Base-by-base conservation (phyloP, 106 monocot genomes). In the Hemerocallis citrina region DNA sequence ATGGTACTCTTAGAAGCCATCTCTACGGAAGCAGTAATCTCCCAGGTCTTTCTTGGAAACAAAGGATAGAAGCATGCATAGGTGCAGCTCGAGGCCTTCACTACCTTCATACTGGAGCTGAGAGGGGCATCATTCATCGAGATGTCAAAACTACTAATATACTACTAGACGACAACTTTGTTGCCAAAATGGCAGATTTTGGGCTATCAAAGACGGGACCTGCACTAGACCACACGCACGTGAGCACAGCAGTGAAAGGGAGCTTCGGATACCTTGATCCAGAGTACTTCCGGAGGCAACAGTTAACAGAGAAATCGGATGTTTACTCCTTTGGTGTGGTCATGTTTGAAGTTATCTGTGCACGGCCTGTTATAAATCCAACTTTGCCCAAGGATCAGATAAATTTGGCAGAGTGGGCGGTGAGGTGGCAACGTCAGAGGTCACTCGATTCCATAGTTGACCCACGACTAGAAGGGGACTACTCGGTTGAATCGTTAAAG, bases 281-380 rank as follows among this genome's bases (percentile, higher is more conserved):
- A 1, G 93, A 93, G 65, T 94, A 94, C 71, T 94, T 77, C 32
- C 64, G 93, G 21, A 60, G 82, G 60, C 93, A 94, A 36, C 79
- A 85, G 45, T 65, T 94, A 6, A 94, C 89, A 13, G 74, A 89
- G 39, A 94, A 89, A 50, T 89, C 89, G 4, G 93, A 94, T 68
- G 93, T 94, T 11, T 94, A 94, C 32, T 94, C 93, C 31, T 94
- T 94, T 58, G 93, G 93, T 13, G 89, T 93, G 7, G 93, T 93
- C 10, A 57, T 93, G 9, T 93, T 93, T 29, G 93, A 93, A 68
- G 82, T 89, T 25, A 72, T 78, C 5, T 94, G 89, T 50, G 85
- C 82, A 3, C 61, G 93, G 36, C 80, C 93, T 5, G 93, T 89
- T n/a, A 86, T 94, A 44, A 77, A 94, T 39, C 93, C 93, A 4